Evolutionary conservation across 129 eudicot species (phyloP).

Genomic region (Escallonia rubra): DNA sequence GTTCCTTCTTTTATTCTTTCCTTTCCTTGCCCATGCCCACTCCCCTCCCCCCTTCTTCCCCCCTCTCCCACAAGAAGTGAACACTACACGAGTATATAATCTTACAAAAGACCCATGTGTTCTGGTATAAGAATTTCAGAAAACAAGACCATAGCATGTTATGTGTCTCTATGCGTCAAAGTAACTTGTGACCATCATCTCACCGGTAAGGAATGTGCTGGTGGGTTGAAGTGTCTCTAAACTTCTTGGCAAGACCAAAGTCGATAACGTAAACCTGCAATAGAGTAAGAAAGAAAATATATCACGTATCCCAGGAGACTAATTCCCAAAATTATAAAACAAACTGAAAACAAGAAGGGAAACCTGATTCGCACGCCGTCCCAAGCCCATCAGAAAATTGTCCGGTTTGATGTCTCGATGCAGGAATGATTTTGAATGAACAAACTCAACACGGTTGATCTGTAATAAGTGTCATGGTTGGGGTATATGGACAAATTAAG

Average conservation of each 20-base stretch:
- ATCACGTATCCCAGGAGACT: constrained; percentile 3
- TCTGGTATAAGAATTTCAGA: background rate
- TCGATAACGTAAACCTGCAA: constrained; percentile 79
- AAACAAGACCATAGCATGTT: background rate
- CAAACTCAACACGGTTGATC: constrained; percentile 88
- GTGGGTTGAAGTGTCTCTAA: constrained; percentile 75
- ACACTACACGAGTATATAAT: background rate
- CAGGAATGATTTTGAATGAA: constrained; percentile 81
- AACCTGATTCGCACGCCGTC: constrained; percentile 93
- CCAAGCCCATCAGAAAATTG: constrained; percentile 92
- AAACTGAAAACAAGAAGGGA: background rate
- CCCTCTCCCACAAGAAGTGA: background rate
- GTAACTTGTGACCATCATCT: background rate
- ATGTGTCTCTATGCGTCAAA: background rate
- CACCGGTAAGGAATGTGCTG: constrained; percentile 97
- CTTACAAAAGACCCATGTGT: no score
- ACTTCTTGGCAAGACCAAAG: constrained; percentile 90
- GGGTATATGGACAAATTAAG: background rate
- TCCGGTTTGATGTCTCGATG: constrained; percentile 97
- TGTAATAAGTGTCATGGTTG: constrained; percentile 22
- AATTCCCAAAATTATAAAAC: background rate
- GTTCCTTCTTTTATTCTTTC: no score
- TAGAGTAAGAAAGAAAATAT: background rate
- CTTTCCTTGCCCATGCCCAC: no score
- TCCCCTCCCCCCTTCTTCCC: no score